A percentile compares a stretch with the other conserved stretches of the same genome.
Evolutionary conservation across 2,329 filamentous ascomycete species (phyloP).

Genomic region (Aspergillus spinulosporus): DNA sequence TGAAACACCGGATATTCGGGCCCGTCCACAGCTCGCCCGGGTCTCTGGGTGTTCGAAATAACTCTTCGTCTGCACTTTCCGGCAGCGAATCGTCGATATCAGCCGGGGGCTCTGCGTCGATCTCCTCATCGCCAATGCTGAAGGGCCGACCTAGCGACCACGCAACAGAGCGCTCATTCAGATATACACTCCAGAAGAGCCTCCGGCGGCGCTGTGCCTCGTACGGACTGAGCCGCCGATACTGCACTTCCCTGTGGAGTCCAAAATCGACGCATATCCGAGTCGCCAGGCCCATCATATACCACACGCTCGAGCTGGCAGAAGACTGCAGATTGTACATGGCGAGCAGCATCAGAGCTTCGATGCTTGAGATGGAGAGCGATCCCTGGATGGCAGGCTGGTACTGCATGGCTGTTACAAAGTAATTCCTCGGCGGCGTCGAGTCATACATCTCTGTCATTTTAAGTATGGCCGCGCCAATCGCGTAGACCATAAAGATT

Average conservation of each 20-base stretch:
- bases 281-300: conserved; percentile 30
- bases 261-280: conserved; percentile 30
- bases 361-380: conserved; percentile 19
- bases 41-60: neutral
- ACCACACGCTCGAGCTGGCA: conserved; percentile 28
- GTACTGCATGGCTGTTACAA: conserved; percentile 18
- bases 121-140: conserved; percentile 36
- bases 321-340: conserved; percentile 28
- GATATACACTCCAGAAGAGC: conserved; percentile 37
- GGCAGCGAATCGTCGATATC: conserved; percentile 19
- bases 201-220: conserved; percentile 25
- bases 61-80: neutral
- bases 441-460: conserved; percentile 22
- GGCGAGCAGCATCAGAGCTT: conserved; percentile 27
- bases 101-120: conserved; percentile 27
- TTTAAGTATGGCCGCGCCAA: conserved; percentile 22
- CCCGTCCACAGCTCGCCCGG: neutral
- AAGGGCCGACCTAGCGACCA: conserved; percentile 35
- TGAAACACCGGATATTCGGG: conserved; percentile 13
- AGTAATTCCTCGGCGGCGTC: conserved; percentile 17
- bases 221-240: conserved; percentile 16
- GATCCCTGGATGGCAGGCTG: conserved; percentile 17
- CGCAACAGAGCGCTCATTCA: conserved; percentile 31
- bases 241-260: conserved; percentile 23
- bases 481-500: conserved; percentile 27